Evolutionary conservation across 2,329 filamentous ascomycete species (phyloP).

Genomic region (Fusarium napiforme): DNA sequence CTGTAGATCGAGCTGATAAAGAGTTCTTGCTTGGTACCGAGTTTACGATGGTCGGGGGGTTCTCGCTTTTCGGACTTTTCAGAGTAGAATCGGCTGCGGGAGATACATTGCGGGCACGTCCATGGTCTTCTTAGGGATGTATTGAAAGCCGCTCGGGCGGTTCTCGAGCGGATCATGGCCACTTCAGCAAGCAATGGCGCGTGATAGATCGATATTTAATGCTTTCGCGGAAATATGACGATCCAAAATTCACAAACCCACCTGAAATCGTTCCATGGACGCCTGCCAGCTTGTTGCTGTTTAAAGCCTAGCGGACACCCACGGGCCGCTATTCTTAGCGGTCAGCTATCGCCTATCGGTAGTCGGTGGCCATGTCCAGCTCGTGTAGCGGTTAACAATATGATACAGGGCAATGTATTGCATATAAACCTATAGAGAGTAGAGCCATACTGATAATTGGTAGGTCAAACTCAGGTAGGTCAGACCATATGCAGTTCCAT

Average conservation of each 20-base stretch:
- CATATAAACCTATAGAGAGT: neutral
- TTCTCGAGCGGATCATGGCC: slow-evolving; percentile 48
- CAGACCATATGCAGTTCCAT: neutral
- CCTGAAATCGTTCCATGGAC: neutral
- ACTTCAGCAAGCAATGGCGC: slow-evolving; percentile 30
- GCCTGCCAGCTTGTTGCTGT: slow-evolving; percentile 38
- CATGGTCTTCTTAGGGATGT: slow-evolving; percentile 41
- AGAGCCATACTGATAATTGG: neutral
- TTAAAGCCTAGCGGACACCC: slow-evolving; percentile 40
- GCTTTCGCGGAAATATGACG: slow-evolving; percentile 13
- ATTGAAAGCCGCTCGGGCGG: slow-evolving; percentile 31
- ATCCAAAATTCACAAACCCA: slow-evolving; percentile 21
- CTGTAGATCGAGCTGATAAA: slow-evolving; percentile 84
- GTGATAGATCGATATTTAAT: neutral
- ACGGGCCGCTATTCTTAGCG: slow-evolving; percentile 36
- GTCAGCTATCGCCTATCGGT: slow-evolving; percentile 14
- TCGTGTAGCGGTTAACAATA: slow-evolving; percentile 27
- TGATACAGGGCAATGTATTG: neutral
- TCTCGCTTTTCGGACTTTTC: slow-evolving; percentile 45
- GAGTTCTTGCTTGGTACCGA: slow-evolving; percentile 75
- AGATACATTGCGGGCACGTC: slow-evolving; percentile 49
- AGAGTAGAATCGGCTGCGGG: slow-evolving; percentile 47
- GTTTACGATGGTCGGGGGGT: slow-evolving; percentile 67
- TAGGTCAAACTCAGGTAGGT: neutral
- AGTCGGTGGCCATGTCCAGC: slow-evolving; percentile 1